Base-by-base conservation (phyloP, 1,284 basidiomycete species). In the Sanguinoderma infundibulare region DNA sequence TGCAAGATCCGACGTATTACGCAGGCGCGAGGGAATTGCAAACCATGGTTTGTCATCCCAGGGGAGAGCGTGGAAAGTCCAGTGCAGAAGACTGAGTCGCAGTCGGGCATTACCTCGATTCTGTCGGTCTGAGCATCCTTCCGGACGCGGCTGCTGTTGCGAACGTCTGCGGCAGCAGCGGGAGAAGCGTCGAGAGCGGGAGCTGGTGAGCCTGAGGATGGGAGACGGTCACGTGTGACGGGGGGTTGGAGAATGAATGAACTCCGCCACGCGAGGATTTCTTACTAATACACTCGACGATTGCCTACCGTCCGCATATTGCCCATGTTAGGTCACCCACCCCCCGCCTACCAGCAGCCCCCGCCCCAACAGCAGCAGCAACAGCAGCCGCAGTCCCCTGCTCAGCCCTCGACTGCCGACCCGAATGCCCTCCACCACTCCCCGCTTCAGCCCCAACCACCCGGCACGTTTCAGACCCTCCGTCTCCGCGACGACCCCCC, bases 401-500 rank as follows among this genome's bases (percentile, higher is more conserved):
- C 62, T 24, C 65, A 69, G 57, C 67, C 69, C 22, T 62, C 69
- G 32, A 67, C 70, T 22, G 67, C 69, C 12, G 68, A 69, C 55
- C 63, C 66, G 40, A 68, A 69, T 62, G 65, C 57, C 57, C 66
- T 63, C 47, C 61, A 65, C 55, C 65, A 63, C 63, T 58, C 55
- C 38, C 67, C 63, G 55, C 73, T 74, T 32, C 74, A 75, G 57
- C 69, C 70, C 22, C 73, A 78, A 28, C 76, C 75, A 53, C 66
- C 75, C 47, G 73, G 75, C 73, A 74, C 77, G 61, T 76, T 80
- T 15, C 80, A 80, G 61, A 80, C 84, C 36, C 86, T 90, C 82
- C 84, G 86, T 69, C 81, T 90, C 38, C 83, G 84, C 68, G 87
- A 89, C 51, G 86, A 87, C 53, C 81, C 76, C 34, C 75, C 75